Conservation (phyloP, 2,329 filamentous ascomycete species). For the Epichloe gansuensis region DNA sequence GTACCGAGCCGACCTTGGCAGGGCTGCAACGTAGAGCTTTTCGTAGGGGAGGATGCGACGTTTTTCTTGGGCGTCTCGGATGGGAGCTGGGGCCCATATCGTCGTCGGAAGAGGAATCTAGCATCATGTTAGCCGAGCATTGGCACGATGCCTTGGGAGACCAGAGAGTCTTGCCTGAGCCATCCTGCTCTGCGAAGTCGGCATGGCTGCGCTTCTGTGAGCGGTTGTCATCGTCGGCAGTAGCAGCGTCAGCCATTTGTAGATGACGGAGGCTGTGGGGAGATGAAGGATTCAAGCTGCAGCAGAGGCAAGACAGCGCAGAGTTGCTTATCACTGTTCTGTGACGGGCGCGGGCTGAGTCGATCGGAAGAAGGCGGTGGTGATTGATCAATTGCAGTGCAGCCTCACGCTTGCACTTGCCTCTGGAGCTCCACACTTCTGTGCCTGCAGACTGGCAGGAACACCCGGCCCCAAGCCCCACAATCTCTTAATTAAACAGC, state of each 20-base stretch:
- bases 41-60: constrained; percentile 83
- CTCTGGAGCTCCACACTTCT: not conserved
- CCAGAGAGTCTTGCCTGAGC: constrained; percentile 21
- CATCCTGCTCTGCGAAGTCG: constrained; percentile 38
- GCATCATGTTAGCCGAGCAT: constrained; percentile 6
- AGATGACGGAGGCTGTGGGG: not conserved
- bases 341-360: not conserved
- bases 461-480: not conserved
- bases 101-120: constrained; percentile 68
- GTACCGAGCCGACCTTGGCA: constrained; percentile 72
- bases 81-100: constrained; percentile 85
- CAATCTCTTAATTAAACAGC: not conserved
- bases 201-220: constrained; percentile 41
- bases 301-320: not conserved
- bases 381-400: not conserved
- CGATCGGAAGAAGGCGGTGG: not conserved
- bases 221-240: constrained; percentile 21
- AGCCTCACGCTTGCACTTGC: constrained; percentile 1
- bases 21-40: constrained; percentile 83
- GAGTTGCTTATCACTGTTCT: not conserved
- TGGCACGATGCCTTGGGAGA: not conserved
- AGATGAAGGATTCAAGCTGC: not conserved
- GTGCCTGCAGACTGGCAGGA: not conserved
- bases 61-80: constrained; percentile 80
- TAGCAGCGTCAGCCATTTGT: constrained; percentile 1